A percentile compares a stretch with the other conserved stretches of the same genome.
These are phyloP conservation scores for Collybiopsis confluens DNA, from an alignment of 768 basidiomycete species.

Conservation along the genomic window DNA sequence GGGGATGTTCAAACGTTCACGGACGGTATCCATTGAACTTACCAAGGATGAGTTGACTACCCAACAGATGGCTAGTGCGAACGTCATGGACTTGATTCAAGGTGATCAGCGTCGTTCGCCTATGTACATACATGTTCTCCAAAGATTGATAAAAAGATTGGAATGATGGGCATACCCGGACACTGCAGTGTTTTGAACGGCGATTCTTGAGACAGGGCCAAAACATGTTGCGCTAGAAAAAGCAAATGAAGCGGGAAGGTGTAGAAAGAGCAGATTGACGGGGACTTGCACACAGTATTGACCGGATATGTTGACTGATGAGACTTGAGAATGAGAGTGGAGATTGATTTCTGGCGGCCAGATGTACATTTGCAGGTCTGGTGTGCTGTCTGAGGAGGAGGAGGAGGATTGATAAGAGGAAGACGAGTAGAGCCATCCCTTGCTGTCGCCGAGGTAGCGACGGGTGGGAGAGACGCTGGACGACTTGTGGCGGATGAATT, in stretches of 20 bases:
- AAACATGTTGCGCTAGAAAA: constrained; percentile 50
- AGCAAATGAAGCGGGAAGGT: constrained; percentile 14
- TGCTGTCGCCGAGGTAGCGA: constrained; percentile 46
- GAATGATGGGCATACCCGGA: constrained; percentile 31
- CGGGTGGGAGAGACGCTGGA: constrained; percentile 24
- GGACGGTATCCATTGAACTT: constrained; percentile 7
- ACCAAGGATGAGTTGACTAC: constrained; percentile 52
- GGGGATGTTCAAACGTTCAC: not conserved
- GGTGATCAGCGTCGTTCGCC: constrained; percentile 32
- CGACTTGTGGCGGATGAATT: no score
- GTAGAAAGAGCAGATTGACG: constrained; percentile 1
- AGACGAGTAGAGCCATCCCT: constrained; percentile 47
- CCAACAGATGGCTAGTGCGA: constrained; percentile 49
- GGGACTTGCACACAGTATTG: constrained; percentile 42
- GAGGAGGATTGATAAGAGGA: constrained; percentile 9
- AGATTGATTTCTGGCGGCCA: constrained; percentile 45
- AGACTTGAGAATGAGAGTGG: constrained; percentile 35
- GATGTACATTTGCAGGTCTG: constrained; percentile 18
- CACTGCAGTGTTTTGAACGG: constrained; percentile 38
- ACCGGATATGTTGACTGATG: constrained; percentile 47
- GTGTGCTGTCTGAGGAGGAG: not conserved
- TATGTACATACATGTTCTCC: constrained; percentile 9
- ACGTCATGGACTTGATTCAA: constrained; percentile 47
- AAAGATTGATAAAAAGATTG: no score
- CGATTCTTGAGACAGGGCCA: constrained; percentile 47